Percentiles rank a stretch among this genome's conserved stretches.
Evolutionary conservation across 768 basidiomycete genomes (phyloP).

Genomic region (Trametes elegans): DNA sequence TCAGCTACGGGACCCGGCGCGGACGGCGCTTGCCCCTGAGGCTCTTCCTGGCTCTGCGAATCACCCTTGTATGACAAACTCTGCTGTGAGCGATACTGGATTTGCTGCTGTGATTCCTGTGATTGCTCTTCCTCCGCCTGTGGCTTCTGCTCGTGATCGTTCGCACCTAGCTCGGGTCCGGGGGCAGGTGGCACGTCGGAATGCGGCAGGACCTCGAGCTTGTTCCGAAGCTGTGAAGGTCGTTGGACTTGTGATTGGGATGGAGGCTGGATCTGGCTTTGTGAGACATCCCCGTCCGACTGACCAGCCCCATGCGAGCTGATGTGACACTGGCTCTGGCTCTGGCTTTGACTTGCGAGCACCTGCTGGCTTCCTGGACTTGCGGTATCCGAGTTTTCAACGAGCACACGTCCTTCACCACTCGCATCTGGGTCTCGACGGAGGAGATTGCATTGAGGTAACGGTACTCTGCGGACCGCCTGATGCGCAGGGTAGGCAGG

Average conservation of each 20-base stretch:
- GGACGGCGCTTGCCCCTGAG: not conserved
- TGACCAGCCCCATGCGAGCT: not conserved
- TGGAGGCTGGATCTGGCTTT: constrained; percentile 46
- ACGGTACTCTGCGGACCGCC: constrained; percentile 4
- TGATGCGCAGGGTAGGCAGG: not conserved
- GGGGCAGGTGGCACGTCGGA: not conserved
- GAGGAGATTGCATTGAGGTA: not conserved
- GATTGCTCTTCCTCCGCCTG: not conserved
- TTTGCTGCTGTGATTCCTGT: not conserved
- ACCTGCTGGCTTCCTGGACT: constrained; percentile 11
- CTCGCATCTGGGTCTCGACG: constrained; percentile 10
- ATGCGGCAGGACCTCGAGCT: constrained; percentile 20
- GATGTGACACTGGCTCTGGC: constrained; percentile 13
- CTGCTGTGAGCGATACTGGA: constrained; percentile 7
- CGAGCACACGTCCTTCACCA: constrained; percentile 12
- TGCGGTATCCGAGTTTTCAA: constrained; percentile 15
- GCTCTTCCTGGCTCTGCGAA: constrained; percentile 15
- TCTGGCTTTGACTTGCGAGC: constrained; percentile 1
- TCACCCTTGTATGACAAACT: constrained; percentile 20
- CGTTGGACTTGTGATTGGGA: too few species aligned
- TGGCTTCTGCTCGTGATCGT: not conserved
- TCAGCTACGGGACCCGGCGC: not conserved
- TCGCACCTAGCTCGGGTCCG: not conserved
- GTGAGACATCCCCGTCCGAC: constrained; percentile 22
- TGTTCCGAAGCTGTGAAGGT: constrained; percentile 52